phyloP scores from a whole-genome alignment of 106 monocot genomes.

The Dioscorea dumetorum region DNA sequence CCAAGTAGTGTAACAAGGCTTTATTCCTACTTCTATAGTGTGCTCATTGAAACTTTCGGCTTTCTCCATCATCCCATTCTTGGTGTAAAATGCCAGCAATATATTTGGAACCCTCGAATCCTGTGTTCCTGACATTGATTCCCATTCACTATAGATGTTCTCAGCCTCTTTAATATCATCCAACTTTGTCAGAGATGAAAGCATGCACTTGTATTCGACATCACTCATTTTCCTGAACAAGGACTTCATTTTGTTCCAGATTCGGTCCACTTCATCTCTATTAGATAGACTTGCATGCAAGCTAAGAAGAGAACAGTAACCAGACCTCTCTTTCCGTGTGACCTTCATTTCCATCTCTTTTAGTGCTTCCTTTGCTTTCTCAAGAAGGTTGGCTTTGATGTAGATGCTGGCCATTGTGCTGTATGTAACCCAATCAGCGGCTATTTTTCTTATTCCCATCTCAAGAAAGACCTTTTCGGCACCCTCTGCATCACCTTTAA shows the following conservation, averaged over 20 bases:
- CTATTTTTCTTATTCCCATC: slow-evolving; percentile 44
- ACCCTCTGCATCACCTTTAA: slow-evolving; percentile 28
- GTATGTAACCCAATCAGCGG: slow-evolving; percentile 71
- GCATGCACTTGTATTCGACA: slow-evolving; percentile 68
- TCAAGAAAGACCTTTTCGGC: slow-evolving; percentile 56
- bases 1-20: slow-evolving; percentile 63
- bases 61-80: slow-evolving; percentile 57
- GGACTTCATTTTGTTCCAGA: slow-evolving; percentile 75
- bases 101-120: slow-evolving; percentile 66
- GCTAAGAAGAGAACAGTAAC: slow-evolving; percentile 60
- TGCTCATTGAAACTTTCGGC: slow-evolving; percentile 46
- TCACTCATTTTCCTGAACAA: slow-evolving; percentile 69
- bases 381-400: slow-evolving; percentile 27
- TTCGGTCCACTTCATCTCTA: slow-evolving; percentile 40
- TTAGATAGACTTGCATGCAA: slow-evolving; percentile 47
- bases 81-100: slow-evolving; percentile 52
- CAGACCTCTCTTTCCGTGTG: slow-evolving; percentile 49
- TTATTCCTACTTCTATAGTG: slow-evolving; percentile 35
- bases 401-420: slow-evolving; percentile 63
- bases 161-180: slow-evolving; percentile 62
- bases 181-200: slow-evolving; percentile 60
- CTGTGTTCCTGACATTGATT: slow-evolving; percentile 44
- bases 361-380: slow-evolving; percentile 48
- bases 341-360: slow-evolving; percentile 67
- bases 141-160: slow-evolving; percentile 77